Base-by-base conservation (phyloP, 805 yeast species). In the Candida multigemmis region DNA sequence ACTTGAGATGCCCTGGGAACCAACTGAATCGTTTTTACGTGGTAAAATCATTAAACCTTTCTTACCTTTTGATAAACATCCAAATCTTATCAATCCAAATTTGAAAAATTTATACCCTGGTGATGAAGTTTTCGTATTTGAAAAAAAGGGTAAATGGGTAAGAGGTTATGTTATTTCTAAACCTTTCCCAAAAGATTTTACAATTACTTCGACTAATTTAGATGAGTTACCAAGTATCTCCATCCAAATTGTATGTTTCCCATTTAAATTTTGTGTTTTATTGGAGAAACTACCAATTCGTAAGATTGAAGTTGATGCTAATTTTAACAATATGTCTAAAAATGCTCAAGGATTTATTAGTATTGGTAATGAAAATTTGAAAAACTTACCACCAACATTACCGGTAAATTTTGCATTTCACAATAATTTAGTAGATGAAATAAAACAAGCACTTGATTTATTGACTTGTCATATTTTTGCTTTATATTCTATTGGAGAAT, bases 81-180 rank as follows among this genome's bases (percentile, higher is more conserved):
- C 65, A 4, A 47, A 50, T 16, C 46, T 60, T 33, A 44, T 41
- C 21, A 56, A 55, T 32, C 52, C 45, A 2, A 45, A 60, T 34
- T 67, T 63, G 50, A 59, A 57, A 33, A 71, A 78, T 46, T 49
- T 78, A 24, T 77, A 72, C 42, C 77, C 77, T 12, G 94, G 94
- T 19, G 93, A 83, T 50, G 83, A 77, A 36, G 74, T 80, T 17
- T 81, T 69, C 47, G 57, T 82, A 12, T 80, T 83, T 44, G 94
- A 84, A 45, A 56, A 67, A 25, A 60, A 68, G 49, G 50, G 56
- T 21, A 67, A 67, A 35, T 85, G 94, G 94, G 84, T 76, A 14
- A 65, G 94, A 40, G 94, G 86, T 8, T 84, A 85, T 48, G 63
- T 72, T 4, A 56, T 79, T 19, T 58, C 77, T 20, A 68, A 74